A percentile compares a stretch with the other conserved stretches of the same genome.
Evolutionary conservation across 2,329 filamentous ascomycete species (phyloP).

Genomic region (Aspergillus novofumigatus): DNA sequence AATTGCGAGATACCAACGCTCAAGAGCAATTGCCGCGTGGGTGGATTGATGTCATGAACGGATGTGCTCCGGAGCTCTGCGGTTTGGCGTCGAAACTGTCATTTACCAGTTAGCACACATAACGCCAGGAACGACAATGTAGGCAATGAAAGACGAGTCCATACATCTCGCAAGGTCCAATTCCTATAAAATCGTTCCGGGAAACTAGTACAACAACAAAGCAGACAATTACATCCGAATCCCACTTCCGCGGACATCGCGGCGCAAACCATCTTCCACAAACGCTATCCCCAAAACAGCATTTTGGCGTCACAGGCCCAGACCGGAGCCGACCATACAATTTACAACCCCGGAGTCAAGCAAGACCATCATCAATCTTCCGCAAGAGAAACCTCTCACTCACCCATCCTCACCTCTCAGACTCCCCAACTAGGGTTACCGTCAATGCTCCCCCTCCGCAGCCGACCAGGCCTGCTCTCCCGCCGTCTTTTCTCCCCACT

Average conservation of each 20-base stretch:
- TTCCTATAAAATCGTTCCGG: background rate
- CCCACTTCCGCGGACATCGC: background rate
- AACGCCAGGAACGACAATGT: background rate
- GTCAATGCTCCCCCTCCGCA: conserved; percentile 23
- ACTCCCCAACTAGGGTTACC: background rate
- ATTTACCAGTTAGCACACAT: background rate
- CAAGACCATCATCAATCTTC: background rate
- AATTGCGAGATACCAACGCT: background rate
- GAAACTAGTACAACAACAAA: too few species aligned
- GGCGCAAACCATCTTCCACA: background rate
- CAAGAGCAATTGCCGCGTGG: background rate
- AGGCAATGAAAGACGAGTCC: background rate
- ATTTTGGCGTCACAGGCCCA: background rate
- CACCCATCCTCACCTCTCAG: background rate
- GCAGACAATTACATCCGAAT: background rate
- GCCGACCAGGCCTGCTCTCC: conserved; percentile 21
- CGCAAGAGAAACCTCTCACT: background rate
- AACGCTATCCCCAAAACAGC: background rate
- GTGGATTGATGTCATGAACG: background rate
- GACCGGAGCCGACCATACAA: background rate
- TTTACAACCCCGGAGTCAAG: background rate
- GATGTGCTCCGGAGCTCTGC: background rate
- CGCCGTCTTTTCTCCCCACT: conserved; percentile 47
- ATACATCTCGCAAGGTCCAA: background rate
- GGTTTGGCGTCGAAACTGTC: background rate